Evolutionary conservation across 108 stramenopile species (phyloP), one percentile per base, ranked within the genome.

Genomic region (Schizochytrium sp.): DNA sequence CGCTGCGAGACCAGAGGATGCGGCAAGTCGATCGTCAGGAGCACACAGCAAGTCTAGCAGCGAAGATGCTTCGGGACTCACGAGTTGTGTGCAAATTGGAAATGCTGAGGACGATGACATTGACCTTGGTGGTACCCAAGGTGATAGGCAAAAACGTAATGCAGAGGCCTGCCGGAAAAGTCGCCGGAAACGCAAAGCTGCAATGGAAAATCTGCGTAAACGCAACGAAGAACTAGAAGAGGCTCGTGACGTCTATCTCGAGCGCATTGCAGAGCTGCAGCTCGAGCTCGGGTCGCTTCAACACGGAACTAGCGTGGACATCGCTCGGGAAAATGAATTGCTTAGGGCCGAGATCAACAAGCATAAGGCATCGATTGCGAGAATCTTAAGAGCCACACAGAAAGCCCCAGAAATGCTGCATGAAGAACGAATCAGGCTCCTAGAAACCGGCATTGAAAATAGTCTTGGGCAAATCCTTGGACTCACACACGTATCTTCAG

Each of bases 261-360:
- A 49, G 50, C 76, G 76, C 47, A 83, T 83, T 3, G 76, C 50
- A 17, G 76, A 83, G 76, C 76, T 83, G 45, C 76, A 83, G 76
- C 47, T 55, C 76, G 45, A 83, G 76, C 50, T 83, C 8, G 76
- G 53, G n/a, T 47, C 76, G 13, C 76, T 83, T 40, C 19, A 55
- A 3, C 53, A 83, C 53, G 5, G 28, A 1, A 53, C 50, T 5
- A 17, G 5, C 17, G 55, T 38, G 50, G 76, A 83, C 28, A 55
- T 83, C 2, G 76, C 76, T 8, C 47, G 53, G 28, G 76, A 83
- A 53, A 83, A 83, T 53, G 47, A 83, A 38, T 53, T 83, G 38
- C 76, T 83, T 1, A 47, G 76, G 50, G 76, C 76, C 8, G 76
- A 83, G 76, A 83, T 83, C 76, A 83, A n/a, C 17, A 83, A 83